These are phyloP conservation scores for Talaromyces adpressus DNA, from an alignment of 495 filamentous ascomycete genomes.

Conservation along the genomic window DNA sequence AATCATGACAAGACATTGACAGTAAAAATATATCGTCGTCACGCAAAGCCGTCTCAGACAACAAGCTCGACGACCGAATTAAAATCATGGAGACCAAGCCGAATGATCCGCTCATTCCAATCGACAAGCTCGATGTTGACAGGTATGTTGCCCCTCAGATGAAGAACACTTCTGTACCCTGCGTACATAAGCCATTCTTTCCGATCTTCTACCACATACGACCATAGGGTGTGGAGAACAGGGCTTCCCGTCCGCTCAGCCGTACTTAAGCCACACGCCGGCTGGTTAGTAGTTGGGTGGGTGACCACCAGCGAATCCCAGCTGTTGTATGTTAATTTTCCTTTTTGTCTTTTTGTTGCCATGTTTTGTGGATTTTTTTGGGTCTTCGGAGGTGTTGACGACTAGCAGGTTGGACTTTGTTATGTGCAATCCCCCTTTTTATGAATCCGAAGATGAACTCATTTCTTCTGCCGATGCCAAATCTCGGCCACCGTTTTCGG, in stretches of 20 bases:
- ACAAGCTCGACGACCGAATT: conserved; percentile 59
- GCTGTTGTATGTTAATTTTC: conserved; percentile 23
- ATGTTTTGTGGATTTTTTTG: background rate
- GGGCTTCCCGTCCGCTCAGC: conserved; percentile 16
- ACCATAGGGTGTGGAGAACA: conserved; percentile 14
- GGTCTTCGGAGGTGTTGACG: background rate
- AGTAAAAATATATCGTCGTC: conserved; percentile 59
- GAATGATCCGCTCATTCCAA: conserved; percentile 52
- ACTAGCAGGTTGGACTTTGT: conserved; percentile 65
- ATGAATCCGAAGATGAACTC: conserved; percentile 65
- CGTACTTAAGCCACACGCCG: conserved; percentile 18
- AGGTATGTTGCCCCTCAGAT: conserved; percentile 23
- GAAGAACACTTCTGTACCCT: background rate
- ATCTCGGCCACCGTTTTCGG: conserved; percentile 57
- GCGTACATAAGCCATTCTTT: background rate
- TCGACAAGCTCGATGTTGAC: conserved; percentile 39
- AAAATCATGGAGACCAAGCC: conserved; percentile 48
- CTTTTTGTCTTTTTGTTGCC: background rate
- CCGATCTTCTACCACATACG: background rate
- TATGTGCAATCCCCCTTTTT: conserved; percentile 96
- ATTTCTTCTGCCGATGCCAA: conserved; percentile 57
- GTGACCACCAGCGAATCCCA: conserved; percentile 31
- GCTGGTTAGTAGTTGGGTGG: conserved; percentile 24
- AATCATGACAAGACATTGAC: conserved; percentile 61
- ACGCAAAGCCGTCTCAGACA: conserved; percentile 52